Percentiles rank a stretch among this genome's conserved stretches.
These are phyloP conservation scores for Globisporangium solare DNA, from an alignment of 352 stramenopile species.

Conservation along the genomic window DNA sequence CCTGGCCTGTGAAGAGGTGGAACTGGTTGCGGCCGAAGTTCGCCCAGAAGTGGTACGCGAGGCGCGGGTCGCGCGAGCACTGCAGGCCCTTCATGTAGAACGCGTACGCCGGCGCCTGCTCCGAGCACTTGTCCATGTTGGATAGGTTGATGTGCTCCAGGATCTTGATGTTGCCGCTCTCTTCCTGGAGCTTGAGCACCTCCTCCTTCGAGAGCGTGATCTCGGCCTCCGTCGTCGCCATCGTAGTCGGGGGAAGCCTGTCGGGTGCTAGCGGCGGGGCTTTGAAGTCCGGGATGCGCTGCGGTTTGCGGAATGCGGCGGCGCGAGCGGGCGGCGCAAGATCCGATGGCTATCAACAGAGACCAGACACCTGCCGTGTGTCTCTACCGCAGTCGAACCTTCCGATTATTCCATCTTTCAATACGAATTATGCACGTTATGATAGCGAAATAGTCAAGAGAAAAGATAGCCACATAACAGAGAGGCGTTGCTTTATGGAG, in stretches of 20 bases:
- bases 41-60: constrained; percentile 67
- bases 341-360: neutral
- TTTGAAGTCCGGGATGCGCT: neutral
- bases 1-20: constrained; percentile 61
- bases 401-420: too few relatives aligned
- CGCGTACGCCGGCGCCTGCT: constrained; percentile 34
- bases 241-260: constrained; percentile 4
- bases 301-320: constrained; percentile 6
- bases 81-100: constrained; percentile 66
- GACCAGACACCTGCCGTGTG: neutral
- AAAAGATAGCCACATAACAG: too few relatives aligned
- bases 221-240: constrained; percentile 21
- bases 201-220: constrained; percentile 41
- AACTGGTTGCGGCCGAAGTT: constrained; percentile 73
- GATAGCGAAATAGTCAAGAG: too few relatives aligned
- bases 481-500: too few relatives aligned
- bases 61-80: constrained; percentile 57
- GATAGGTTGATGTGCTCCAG: constrained; percentile 72
- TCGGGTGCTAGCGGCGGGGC: too few relatives aligned
- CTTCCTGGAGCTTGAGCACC: constrained; percentile 43
- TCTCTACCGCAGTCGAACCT: too few relatives aligned
- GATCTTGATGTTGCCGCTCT: constrained; percentile 62
- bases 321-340: neutral
- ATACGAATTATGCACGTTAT: too few relatives aligned
- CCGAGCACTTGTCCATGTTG: constrained; percentile 49